Conservation (phyloP, 75 land plant species). For the Cryptomeria japonica region DNA sequence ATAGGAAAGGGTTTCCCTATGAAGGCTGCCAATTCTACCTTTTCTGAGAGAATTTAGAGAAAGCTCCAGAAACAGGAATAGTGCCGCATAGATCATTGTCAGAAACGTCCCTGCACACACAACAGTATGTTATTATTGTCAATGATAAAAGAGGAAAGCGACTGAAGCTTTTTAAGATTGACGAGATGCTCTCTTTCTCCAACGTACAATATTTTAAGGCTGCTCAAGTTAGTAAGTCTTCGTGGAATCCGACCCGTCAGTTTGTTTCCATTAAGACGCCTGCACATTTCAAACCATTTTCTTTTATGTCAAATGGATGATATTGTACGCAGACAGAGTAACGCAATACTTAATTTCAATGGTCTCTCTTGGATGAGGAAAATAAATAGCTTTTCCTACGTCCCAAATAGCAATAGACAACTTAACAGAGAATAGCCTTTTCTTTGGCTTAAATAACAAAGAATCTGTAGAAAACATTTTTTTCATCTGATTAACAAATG, state of each 20-base stretch:
- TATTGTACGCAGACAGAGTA: background rate
- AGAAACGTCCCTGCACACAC: constrained; percentile 53
- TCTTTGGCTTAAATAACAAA: no score
- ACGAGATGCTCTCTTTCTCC: background rate
- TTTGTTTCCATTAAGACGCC: constrained; percentile 57
- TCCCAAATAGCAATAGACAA: no score
- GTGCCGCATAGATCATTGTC: constrained; percentile 66
- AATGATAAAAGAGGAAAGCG: background rate
- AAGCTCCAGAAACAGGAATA: constrained; percentile 64
- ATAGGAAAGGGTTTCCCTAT: background rate
- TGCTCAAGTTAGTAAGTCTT: constrained; percentile 45
- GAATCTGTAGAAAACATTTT: no score
- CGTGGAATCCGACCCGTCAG: constrained; percentile 69
- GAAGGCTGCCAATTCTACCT: constrained; percentile 29
- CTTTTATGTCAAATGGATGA: background rate
- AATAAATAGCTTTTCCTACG: background rate
- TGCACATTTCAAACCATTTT: constrained; percentile 9
- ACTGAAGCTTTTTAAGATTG: no score
- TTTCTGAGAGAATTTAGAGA: constrained; percentile 50
- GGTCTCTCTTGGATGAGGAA: background rate
- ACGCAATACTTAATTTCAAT: no score
- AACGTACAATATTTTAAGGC: constrained; percentile 58
- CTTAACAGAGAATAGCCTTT: no score
- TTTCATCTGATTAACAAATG: no score
- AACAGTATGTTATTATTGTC: background rate